Base-by-base conservation (phyloP, 148 eudicot genomes). In the Drosera capensis region DNA sequence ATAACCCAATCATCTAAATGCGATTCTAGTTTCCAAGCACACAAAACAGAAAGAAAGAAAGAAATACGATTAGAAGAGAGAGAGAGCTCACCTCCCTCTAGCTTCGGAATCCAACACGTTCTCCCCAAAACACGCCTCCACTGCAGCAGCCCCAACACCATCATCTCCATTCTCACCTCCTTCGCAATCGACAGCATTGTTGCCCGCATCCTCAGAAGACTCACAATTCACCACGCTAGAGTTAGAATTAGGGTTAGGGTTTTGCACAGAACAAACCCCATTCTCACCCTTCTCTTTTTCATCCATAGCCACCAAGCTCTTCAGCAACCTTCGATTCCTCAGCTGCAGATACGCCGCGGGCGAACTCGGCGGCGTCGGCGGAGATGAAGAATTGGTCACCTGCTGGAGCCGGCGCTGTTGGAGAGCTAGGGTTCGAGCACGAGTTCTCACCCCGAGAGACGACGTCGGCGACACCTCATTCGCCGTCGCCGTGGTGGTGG, bases 341-440 rank as follows among this genome's bases (percentile, higher is more conserved):
- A 71, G 76, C 62, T 71, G 65, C 12, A 71, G 58, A 35, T 60
- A 65, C 59, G 1, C 45, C 56, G 38, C 6, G 4, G 31, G 4
- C 6, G 31, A 3, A 28, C 31, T 3, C 5, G n/a, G 54, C 25
- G 28, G 60, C 25, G 43, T 39, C 24, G 1, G 41, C 14, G 20
- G 40, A 7, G 11, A 11, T 38, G 65, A 29, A 49, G 49, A 3
- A n/a, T n/a, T n/a, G 30, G 26, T 2, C 14, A 15, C 13, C 38
- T 11, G 11, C 38, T 34, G 38, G 14, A 34, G 38, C 14, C 30
- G 51, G 25, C 53, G 59, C 13, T n/a, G n/a, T n/a, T n/a, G n/a
- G n/a, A 62, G 20, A 41, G 75, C 75, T 35, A 61, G 65, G 56
- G 76, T 58, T 55, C 56, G 62, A 16, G 76, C 76, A 9, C 76